Evolutionary conservation across 257 asterid species (phyloP).

Genomic region (Thymus mandschuricus): DNA sequence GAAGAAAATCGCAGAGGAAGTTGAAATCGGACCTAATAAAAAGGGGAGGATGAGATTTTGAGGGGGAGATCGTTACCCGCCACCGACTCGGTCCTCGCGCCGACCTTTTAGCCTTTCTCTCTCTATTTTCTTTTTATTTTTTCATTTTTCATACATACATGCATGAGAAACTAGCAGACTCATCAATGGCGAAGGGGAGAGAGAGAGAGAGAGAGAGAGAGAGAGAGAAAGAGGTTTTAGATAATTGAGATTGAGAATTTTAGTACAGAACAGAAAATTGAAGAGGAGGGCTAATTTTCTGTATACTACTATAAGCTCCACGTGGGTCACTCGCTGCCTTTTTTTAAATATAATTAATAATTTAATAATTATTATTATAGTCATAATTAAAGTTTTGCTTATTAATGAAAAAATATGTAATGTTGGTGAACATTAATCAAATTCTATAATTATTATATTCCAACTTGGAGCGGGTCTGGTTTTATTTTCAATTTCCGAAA

Average conservation of each 20-base stretch:
- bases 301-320: background rate
- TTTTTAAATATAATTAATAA: background rate
- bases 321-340: background rate
- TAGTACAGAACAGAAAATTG: conserved; percentile 11
- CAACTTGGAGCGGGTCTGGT: too few relatives aligned
- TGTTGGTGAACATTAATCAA: too few relatives aligned
- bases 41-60: conserved; percentile 30
- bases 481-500: too few relatives aligned
- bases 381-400: too few relatives aligned
- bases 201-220: conserved; percentile 11
- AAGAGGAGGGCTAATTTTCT: background rate
- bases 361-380: too few relatives aligned
- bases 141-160: background rate
- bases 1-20: conserved; percentile 33
- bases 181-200: background rate
- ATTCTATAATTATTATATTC: too few relatives aligned
- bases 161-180: conserved; percentile 15
- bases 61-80: conserved; percentile 53
- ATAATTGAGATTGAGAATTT: conserved; percentile 37
- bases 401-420: too few relatives aligned
- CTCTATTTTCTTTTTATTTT: too few relatives aligned
- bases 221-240: conserved; percentile 19
- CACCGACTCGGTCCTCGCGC: conserved; percentile 48
- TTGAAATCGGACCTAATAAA: conserved; percentile 70
- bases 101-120: background rate